Base-by-base conservation (phyloP, 2,329 filamentous ascomycete genomes). In the Aspergillus sp. region DNA sequence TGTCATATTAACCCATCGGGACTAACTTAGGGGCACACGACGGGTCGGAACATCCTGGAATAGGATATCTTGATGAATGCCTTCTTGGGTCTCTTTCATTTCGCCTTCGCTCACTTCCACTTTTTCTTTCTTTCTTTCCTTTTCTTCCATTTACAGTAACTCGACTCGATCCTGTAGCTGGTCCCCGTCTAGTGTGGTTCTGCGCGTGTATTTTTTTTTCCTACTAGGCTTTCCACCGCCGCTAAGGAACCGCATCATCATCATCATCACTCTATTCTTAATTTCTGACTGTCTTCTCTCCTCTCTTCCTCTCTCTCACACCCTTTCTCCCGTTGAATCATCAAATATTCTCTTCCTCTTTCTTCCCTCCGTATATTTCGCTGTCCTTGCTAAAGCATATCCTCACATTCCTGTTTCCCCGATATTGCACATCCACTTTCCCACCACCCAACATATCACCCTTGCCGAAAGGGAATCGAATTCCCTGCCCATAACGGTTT, bases 1-100 rank as follows among this genome's bases (percentile, higher is more conserved):
- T 30, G 64, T 67, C 64, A 67, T 67, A 66, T 66, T 65, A 63
- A 67, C 64, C 60, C 58, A 66, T 67, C 57, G 60, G 64, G 64
- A 67, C 64, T 67, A 30, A 30, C 25, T 30, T 35, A 67, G 65
- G 65, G 63, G 61, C 60, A 38, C 35, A 15, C n/a, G 35, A 38
- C 54, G 59, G 57, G 57, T 62, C 60, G 63, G 63, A 35, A 35
- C 59, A 65, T 64, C 60, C 57, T 64, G 53, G 59, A 60, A 57
- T 30, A 30, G 53, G 54, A 52, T 57, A 58, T 61, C 60, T 54
- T 61, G 56, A 51, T 57, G 25, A 30, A 30, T 30, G 25, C 54
- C 46, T 58, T 33, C 5, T 49, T 53, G 47, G 41, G 49, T 49
- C 41, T 58, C 43, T 42, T 54, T 50, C 22, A 51, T 45, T 44